A percentile compares a stretch with the other conserved stretches of the same genome.
Evolutionary conservation across 2,329 filamentous ascomycete genomes (phyloP).

Genomic region (Pseudocercospora pini-densiflorae): DNA sequence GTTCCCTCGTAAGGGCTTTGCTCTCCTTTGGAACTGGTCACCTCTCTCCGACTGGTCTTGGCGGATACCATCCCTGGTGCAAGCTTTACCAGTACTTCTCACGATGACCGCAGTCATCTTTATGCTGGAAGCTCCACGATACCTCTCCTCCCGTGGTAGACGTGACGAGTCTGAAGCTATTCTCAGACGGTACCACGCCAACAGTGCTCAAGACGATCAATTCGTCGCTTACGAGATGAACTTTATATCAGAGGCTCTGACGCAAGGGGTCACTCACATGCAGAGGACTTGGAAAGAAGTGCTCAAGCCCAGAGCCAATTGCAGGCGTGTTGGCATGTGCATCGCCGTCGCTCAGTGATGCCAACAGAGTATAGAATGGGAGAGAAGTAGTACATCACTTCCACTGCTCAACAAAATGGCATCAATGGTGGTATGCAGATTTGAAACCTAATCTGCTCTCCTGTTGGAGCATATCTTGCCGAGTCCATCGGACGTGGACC

Average conservation of each 20-base stretch:
- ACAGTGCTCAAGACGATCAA: constrained; percentile 62
- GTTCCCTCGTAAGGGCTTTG: constrained; percentile 32
- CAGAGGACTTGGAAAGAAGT: constrained; percentile 44
- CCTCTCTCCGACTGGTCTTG: constrained; percentile 33
- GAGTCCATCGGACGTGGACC: constrained; percentile 49
- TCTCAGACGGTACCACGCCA: constrained; percentile 63
- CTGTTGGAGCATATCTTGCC: constrained; percentile 44
- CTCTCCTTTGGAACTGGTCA: constrained; percentile 31
- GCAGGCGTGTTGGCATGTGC: constrained; percentile 43
- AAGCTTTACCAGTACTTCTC: constrained; percentile 30
- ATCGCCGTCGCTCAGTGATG: constrained; percentile 41
- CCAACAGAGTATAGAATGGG: too few species aligned
- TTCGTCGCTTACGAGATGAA: constrained; percentile 69
- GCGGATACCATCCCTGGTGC: constrained; percentile 34
- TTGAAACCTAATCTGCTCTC: constrained; percentile 44
- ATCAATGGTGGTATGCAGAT: constrained; percentile 48
- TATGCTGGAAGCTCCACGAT: constrained; percentile 34
- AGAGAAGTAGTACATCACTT: too few species aligned
- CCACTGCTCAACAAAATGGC: constrained; percentile 40
- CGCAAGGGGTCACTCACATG: constrained; percentile 54
- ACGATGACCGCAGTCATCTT: constrained; percentile 28
- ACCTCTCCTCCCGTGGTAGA: constrained; percentile 29
- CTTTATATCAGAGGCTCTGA: constrained; percentile 63
- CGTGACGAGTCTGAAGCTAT: constrained; percentile 62
- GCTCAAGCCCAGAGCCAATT: constrained; percentile 34